phyloP scores from a whole-genome alignment of 192 early-diverging fungal genomes.

The Coemansia sp. region DNA sequence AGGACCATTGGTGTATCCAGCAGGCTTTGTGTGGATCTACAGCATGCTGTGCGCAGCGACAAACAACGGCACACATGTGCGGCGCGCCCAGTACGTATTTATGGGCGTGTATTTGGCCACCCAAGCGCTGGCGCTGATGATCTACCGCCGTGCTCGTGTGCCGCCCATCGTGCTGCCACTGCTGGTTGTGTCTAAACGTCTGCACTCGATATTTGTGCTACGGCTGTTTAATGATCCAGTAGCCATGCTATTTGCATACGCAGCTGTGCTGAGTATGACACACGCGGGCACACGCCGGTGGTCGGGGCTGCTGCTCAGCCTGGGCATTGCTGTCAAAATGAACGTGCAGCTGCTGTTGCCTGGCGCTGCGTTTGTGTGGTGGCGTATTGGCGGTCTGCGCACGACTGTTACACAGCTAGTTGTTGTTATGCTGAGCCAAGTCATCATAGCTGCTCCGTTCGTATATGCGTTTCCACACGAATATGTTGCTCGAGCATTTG shows the following conservation, averaged over 20 bases:
- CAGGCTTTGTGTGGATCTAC: constrained; percentile 90
- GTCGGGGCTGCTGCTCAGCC: constrained; percentile 54
- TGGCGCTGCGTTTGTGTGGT: constrained; percentile 67
- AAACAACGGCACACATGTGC: constrained; percentile 63
- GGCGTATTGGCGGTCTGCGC: constrained; percentile 25
- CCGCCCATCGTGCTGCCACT: constrained; percentile 67
- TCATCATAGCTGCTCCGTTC: constrained; percentile 65
- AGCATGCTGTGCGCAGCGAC: constrained; percentile 70
- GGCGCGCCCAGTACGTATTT: constrained; percentile 81
- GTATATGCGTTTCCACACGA: constrained; percentile 55
- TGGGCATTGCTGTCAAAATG: constrained; percentile 92
- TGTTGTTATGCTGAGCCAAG: constrained; percentile 38
- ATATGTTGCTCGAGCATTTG: constrained; percentile 81
- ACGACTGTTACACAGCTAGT: constrained; percentile 11
- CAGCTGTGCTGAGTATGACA: constrained; percentile 65
- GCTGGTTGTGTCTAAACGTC: constrained; percentile 73
- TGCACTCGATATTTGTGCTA: constrained; percentile 92
- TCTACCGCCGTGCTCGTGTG: constrained; percentile 66
- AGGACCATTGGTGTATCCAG: constrained; percentile 90
- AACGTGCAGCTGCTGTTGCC: constrained; percentile 90
- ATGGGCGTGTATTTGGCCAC: constrained; percentile 73
- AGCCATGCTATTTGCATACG: constrained; percentile 83
- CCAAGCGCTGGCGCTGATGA: constrained; percentile 61
- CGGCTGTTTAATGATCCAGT: constrained; percentile 92
- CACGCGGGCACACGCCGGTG: constrained; percentile 27